Evolutionary conservation across 1,139 yeast genomes (phyloP).

Genomic region (Saccharomycopsis crataegensis): DNA sequence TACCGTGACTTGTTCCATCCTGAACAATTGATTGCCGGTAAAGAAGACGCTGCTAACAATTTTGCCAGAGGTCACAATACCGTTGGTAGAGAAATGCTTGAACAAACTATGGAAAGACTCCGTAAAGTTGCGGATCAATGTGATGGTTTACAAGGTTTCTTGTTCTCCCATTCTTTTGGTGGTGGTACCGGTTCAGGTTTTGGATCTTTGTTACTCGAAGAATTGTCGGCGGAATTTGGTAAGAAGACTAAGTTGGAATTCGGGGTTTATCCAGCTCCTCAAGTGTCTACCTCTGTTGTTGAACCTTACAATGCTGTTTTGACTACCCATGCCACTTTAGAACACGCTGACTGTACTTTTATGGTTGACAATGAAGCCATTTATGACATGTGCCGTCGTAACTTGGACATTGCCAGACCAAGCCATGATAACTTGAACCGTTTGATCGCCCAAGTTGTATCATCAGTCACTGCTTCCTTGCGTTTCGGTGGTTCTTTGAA

Average conservation of each 20-base stretch:
- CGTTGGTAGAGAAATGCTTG: conserved; percentile 90
- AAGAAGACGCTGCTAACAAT: conserved; percentile 87
- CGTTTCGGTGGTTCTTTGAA: conserved; percentile 93
- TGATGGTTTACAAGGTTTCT: conserved; percentile 91
- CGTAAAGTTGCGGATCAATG: conserved; percentile 92
- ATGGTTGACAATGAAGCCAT: conserved; percentile 92
- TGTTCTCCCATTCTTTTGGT: conserved; percentile 86
- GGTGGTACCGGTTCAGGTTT: conserved; percentile 97
- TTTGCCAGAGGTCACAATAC: conserved; percentile 98
- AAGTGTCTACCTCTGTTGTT: conserved; percentile 84
- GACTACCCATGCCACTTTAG: conserved; percentile 83
- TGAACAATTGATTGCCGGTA: conserved; percentile 81
- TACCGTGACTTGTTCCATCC: conserved; percentile 85
- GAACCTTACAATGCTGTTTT: conserved; percentile 92
- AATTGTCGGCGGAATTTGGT: conserved; percentile 80
- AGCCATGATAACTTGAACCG: conserved; percentile 68
- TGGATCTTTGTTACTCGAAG: conserved; percentile 77
- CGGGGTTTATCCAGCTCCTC: conserved; percentile 87
- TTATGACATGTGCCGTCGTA: conserved; percentile 79
- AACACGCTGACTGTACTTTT: conserved; percentile 85
- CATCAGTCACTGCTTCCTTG: conserved; percentile 78
- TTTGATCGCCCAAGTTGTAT: conserved; percentile 83
- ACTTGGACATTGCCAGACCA: conserved; percentile 74
- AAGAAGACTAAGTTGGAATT: conserved; percentile 95
- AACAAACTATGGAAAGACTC: conserved; percentile 77